Conservation (phyloP, 176 grass and related monocot species). For the Sorghum bicolor region DNA sequence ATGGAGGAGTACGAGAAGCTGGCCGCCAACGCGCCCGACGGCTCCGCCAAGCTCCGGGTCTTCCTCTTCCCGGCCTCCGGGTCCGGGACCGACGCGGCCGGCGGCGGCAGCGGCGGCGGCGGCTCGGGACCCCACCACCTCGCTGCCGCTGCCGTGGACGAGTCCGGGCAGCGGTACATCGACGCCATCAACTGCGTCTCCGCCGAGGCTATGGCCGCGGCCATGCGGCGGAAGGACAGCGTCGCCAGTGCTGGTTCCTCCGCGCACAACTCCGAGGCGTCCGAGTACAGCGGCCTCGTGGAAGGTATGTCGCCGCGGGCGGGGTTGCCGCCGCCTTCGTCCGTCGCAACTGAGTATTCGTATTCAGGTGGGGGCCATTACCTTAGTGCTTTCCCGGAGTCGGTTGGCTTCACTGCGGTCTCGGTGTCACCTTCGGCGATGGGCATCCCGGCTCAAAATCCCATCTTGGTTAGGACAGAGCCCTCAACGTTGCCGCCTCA, state of each 20-base stretch:
- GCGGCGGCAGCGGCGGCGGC: not conserved
- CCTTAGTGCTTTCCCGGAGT: constrained; percentile 28
- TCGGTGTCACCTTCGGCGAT: constrained; percentile 18
- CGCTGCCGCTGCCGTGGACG: constrained; percentile 24
- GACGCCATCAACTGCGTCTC: constrained; percentile 76
- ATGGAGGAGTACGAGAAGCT: constrained; percentile 95
- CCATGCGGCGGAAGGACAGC: constrained; percentile 49
- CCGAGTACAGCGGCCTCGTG: constrained; percentile 11
- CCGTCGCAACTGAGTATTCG: constrained; percentile 20
- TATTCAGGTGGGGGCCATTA: constrained; percentile 36
- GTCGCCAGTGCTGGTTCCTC: constrained; percentile 51
- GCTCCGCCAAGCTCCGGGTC: constrained; percentile 77
- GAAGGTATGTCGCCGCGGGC: constrained; percentile 60
- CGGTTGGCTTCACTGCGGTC: constrained; percentile 29
- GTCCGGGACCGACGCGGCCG: constrained; percentile 28
- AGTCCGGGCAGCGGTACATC: constrained; percentile 64
- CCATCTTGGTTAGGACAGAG: constrained; percentile 34
- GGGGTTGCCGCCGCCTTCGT: not conserved
- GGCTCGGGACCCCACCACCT: not conserved
- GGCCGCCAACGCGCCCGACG: constrained; percentile 42
- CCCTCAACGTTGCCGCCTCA: constrained; percentile 12
- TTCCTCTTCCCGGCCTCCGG: constrained; percentile 75
- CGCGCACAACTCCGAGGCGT: constrained; percentile 53
- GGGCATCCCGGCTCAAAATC: constrained; percentile 37
- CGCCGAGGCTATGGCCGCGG: constrained; percentile 19